Conservation (phyloP, 805 yeast species). For the Brettanomyces naardenensis region DNA sequence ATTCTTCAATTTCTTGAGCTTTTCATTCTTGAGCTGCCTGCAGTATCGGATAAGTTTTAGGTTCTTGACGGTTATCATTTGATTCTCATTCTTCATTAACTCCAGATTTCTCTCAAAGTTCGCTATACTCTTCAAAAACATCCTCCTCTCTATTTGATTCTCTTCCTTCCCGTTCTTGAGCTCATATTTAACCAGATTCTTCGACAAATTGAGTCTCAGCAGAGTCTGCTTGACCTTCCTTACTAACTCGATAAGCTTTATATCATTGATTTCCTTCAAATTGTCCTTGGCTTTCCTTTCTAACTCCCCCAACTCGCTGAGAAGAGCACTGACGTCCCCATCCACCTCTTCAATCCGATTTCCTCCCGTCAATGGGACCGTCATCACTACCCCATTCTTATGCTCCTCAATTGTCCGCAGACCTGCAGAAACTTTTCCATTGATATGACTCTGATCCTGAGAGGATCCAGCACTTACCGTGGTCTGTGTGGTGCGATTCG, state of each 20-base stretch:
- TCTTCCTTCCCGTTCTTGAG: conserved; percentile 21
- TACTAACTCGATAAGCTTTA: conserved; percentile 4
- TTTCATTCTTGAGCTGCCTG: conserved; percentile 23
- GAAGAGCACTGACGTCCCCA: background rate
- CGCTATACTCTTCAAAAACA: conserved; percentile 21
- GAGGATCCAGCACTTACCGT: background rate
- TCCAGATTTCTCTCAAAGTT: conserved; percentile 21
- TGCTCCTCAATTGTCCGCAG: too few relatives aligned
- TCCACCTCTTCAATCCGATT: background rate
- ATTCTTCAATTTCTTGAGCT: conserved; percentile 17
- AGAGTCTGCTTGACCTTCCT: conserved; percentile 15
- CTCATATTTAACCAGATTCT: conserved; percentile 24
- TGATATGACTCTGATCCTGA: too few relatives aligned
- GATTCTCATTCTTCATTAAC: conserved; percentile 22
- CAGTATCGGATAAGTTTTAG: conserved; percentile 25
- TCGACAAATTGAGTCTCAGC: conserved; percentile 24
- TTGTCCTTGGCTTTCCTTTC: background rate
- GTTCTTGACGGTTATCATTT: conserved; percentile 23
- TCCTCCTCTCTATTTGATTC: conserved; percentile 22
- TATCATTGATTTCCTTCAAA: background rate
- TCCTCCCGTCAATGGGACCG: background rate
- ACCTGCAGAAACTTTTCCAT: too few relatives aligned
- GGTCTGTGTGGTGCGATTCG: background rate
- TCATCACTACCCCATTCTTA: background rate
- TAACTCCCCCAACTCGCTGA: background rate